Base-by-base conservation (phyloP, 192 early-diverging fungal species). In the Rhizoclosmatium globosum region DNA sequence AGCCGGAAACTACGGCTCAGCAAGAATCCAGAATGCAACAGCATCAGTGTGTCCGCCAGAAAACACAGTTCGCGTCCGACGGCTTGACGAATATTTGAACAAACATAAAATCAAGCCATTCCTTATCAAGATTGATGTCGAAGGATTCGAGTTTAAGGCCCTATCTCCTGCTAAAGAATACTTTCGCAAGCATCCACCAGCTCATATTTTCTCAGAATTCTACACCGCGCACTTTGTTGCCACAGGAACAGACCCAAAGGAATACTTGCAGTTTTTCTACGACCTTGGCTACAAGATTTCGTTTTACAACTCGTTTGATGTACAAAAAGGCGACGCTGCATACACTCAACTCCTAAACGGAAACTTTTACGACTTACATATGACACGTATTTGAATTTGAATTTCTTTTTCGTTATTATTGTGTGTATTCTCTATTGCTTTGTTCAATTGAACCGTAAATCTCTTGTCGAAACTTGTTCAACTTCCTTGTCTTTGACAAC, bases 81-180 rank as follows among this genome's bases (percentile, higher is more conserved):
- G 64, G 13, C 64, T 65, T 11, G 64, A 65, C 64, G 39, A 65
- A 15, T 65, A 65, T 38, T n/a, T 65, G 1, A 17, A 38, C 17
- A 65, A 11, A 23, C 17, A 65, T 11, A 38, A 65, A 65, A 17
- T 31, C 11, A 23, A 17, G 1, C 64, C 64, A 38, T 65, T 65
- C 39, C 64, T 65, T 31, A 38, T 65, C 64, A 65, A 65, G 39
- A 65, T 65, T 1, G 64, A 65, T 65, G 39, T 65, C 64, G 64
- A 65, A 1, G 64, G 64, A 11, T 31, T 23, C 64, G 64, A 65
- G 39, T 11, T 65, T 11, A 11, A 65, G 17, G 64, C 64, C 13
- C 38, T 65, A 13, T 38, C 19, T 23, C 64, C 64, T 13, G 31
- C 17, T 11, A 13, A 23, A 13, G 13, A 11, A n/a, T 21, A 38